Conservation (phyloP, 176 grass and related monocot species). For the Chrysopogon serrulatus region DNA sequence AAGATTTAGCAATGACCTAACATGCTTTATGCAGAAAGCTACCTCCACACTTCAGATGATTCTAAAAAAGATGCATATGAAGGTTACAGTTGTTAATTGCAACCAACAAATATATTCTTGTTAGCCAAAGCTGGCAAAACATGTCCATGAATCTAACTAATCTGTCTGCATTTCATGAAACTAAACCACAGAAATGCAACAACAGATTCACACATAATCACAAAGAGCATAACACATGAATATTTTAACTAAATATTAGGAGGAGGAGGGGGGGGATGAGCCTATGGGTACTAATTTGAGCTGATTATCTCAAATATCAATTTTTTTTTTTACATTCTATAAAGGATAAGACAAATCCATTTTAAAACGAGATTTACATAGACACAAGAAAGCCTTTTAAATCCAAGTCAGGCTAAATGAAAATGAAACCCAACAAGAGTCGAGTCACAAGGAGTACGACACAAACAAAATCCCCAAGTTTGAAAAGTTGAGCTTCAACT, state of each 20-base stretch:
- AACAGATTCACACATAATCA: not conserved
- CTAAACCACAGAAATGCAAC: not conserved
- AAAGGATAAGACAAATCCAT: slow-evolving; percentile 5
- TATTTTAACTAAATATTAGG: not conserved
- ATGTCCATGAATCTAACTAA: slow-evolving; percentile 15
- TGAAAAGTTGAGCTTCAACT: not conserved
- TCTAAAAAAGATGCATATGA: not conserved
- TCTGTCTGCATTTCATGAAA: slow-evolving; percentile 11
- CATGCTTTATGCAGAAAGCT: not conserved
- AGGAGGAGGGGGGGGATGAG: not conserved
- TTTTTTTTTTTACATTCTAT: slow-evolving; percentile 3
- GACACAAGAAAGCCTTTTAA: not conserved
- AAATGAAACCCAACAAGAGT: not conserved
- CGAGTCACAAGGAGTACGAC: not conserved
- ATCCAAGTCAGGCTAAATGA: not conserved
- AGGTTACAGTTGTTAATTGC: not conserved
- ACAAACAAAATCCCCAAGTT: not conserved
- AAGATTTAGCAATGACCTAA: slow-evolving; percentile 13
- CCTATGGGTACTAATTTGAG: not conserved
- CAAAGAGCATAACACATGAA: not conserved
- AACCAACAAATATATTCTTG: not conserved
- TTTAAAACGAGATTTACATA: not conserved
- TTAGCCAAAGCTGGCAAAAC: not conserved
- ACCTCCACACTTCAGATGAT: not conserved
- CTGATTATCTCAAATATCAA: not conserved